Conservation (phyloP, 192 early-diverging fungal genomes). For the Rhizophagus prolifer region DNA sequence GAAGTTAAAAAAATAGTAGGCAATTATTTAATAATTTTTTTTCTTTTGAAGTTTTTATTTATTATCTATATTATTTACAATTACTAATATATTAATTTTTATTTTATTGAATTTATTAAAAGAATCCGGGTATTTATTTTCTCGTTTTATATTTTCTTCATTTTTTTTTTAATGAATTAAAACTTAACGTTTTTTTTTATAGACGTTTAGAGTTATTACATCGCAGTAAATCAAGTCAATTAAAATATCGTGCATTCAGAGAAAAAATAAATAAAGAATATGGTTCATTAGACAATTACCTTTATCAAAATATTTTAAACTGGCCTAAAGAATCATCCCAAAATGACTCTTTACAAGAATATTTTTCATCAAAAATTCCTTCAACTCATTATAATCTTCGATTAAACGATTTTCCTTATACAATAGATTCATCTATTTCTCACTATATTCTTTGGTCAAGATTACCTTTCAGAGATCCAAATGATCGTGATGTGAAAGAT, state of each 20-base stretch:
- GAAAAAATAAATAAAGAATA: background rate
- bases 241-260: background rate
- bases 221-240: background rate
- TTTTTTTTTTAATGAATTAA: background rate
- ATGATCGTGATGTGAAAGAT: background rate
- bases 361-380: background rate
- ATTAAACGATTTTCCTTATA: slow-evolving; percentile 6
- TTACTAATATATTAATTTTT: background rate
- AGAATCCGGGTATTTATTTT: background rate
- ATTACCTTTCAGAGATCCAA: background rate
- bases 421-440: background rate
- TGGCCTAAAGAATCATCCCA: background rate
- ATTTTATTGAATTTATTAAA: background rate
- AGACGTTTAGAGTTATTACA: background rate
- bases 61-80: background rate
- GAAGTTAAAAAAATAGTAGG: background rate
- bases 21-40: background rate
- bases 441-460: background rate
- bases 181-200: background rate
- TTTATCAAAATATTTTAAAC: background rate
- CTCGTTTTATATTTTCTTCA: background rate
- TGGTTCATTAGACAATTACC: background rate
- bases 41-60: too few relatives aligned
- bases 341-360: background rate
- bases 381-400: slow-evolving; percentile 1